A percentile compares a stretch with the other conserved stretches of the same genome.
These are phyloP conservation scores for Xanthoconium separans DNA, from an alignment of 1,284 basidiomycete genomes.

Conservation along the genomic window DNA sequence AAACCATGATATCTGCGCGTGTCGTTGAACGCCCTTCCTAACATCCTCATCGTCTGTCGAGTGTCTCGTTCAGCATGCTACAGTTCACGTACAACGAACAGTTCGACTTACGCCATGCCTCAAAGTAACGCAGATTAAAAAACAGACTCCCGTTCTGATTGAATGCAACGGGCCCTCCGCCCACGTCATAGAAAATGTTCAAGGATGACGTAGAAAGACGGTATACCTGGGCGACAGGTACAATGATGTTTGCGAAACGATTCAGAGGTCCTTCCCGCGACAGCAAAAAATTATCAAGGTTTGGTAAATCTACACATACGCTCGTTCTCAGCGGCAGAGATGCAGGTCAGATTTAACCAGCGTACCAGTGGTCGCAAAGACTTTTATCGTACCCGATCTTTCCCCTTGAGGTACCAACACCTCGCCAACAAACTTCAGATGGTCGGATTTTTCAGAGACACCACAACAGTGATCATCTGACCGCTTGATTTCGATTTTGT, in stretches of 20 bases:
- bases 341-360: not conserved
- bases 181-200: conserved; percentile 85
- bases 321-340: no score
- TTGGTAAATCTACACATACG: conserved; percentile 47
- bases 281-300: conserved; percentile 48
- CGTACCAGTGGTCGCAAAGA: conserved; percentile 69
- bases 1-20: conserved; percentile 79
- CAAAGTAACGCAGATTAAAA: no score
- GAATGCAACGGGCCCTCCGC: conserved; percentile 80
- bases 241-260: conserved; percentile 70
- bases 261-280: conserved; percentile 53
- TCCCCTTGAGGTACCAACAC: not conserved
- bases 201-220: conserved; percentile 66
- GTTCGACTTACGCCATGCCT: no score
- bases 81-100: no score
- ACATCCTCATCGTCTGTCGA: conserved; percentile 66
- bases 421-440: not conserved
- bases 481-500: conserved; percentile 75
- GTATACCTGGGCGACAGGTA: conserved; percentile 59
- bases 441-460: conserved; percentile 49
- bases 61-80: no score
- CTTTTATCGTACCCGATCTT: conserved; percentile 48
- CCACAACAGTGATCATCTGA: conserved; percentile 85
- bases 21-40: conserved; percentile 49
- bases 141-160: no score